phyloP scores from a whole-genome alignment of 805 yeast genomes.

The Barnettozyma pratensis region DNA sequence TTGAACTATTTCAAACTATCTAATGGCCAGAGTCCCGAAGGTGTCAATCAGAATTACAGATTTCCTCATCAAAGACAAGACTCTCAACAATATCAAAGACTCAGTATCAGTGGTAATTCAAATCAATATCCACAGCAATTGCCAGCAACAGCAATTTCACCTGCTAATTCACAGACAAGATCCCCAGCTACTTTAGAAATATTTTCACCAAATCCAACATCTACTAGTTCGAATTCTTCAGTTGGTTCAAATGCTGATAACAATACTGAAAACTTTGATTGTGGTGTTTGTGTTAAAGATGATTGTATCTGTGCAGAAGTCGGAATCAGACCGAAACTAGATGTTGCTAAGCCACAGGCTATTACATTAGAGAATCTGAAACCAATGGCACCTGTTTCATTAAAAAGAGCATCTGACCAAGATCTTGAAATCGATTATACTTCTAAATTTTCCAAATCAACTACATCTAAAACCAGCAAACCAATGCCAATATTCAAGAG shows the following conservation, averaged over 20 bases:
- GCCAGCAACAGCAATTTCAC: conserved; percentile 7
- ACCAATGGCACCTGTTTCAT: conserved; percentile 65
- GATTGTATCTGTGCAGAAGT: conserved; percentile 58
- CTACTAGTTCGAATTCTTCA: conserved; percentile 19
- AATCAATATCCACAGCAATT: conserved; percentile 10
- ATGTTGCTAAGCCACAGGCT: conserved; percentile 2
- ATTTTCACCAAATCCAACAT: conserved; percentile 12
- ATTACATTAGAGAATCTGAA: conserved; percentile 35
- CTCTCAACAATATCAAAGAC: conserved; percentile 6
- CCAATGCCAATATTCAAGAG: conserved; percentile 23
- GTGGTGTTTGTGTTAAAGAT: conserved; percentile 66
- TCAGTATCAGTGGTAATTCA: conserved; percentile 1
- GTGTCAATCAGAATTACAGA: conserved; percentile 6
- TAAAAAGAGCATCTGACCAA: conserved; percentile 33
- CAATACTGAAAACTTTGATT: conserved; percentile 31
- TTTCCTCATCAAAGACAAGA: conserved; percentile 2
- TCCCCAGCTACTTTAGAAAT: conserved; percentile 30
- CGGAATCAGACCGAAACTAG: conserved; percentile 22
- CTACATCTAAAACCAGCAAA: conserved; percentile 21
- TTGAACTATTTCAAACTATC: conserved; percentile 47
- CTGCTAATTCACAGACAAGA: conserved; percentile 43
- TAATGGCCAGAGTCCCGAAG: conserved; percentile 5
- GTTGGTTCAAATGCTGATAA: conserved; percentile 10
- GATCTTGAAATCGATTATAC: conserved; percentile 55
- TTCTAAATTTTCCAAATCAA: conserved; percentile 35